Evolutionary conservation across 805 yeast species (phyloP), one percentile per base, ranked within the genome.

Genomic region (Torulaspora indica): DNA sequence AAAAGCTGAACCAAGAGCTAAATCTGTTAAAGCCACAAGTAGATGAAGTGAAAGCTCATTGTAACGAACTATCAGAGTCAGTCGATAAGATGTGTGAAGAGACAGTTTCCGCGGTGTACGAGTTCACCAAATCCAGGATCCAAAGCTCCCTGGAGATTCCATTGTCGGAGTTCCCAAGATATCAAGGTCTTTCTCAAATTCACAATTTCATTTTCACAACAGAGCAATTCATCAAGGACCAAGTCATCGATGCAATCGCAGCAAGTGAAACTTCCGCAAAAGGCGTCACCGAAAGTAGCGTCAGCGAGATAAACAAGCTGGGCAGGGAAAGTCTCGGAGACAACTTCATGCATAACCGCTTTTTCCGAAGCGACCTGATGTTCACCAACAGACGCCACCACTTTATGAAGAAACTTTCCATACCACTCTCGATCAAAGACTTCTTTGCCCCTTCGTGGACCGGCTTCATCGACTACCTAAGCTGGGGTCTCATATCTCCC

Each of bases 361-460:
- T 73, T 7, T 87, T 87, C 61, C 76, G 82, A 46, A 75, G 84
- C 8, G 81, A 79, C 23, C 74, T 84, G 31, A 93, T 93, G 98
- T 91, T 89, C 57, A 78, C 88, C 2, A 79, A 88, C 53, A 74
- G 74, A 45, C 76, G 74, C 31, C 96, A 93, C 56, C 63, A 74
- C 4, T 64, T 81, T 27, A 71, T 76, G 28, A 77, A 82, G 49
- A 72, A 75, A 31, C 69, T 90, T 22, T 72, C 77, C 38, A 78
- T 78, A 20, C 74, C 77, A 15, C 72, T 91, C 18, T 78, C 82
- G 9, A 32, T 85, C 4, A 42, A 71, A n/a, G 97, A 93, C 66
- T 81, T 89, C 53, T 71, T 90, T 57, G 95, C 90, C 53, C 86
- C 95, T 4, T 74, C 84, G 0, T 61, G 79, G 48, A 84, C 81